A percentile compares a stretch with the other conserved stretches of the same genome.
Evolutionary conservation across 768 basidiomycete species (phyloP).

Genomic region (Hebeloma cylindrosporum): DNA sequence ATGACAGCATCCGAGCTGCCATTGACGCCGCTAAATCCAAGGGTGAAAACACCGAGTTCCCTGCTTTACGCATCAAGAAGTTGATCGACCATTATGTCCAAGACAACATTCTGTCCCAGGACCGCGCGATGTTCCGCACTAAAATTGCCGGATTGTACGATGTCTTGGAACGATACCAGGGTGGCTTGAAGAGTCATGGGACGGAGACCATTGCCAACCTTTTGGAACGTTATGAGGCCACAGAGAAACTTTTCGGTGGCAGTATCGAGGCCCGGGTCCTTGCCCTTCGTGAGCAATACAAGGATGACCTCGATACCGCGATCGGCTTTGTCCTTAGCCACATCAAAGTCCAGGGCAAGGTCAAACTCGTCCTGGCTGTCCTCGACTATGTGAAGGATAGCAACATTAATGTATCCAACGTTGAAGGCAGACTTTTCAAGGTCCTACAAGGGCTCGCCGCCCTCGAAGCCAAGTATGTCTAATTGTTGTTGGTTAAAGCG

Average conservation of each 20-base stretch:
- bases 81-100: conserved; percentile 82
- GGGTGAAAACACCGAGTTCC: conserved; percentile 81
- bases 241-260: conserved; percentile 91
- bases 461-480: conserved; percentile 81
- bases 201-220: conserved; percentile 73
- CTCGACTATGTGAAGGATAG: conserved; percentile 89
- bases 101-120: conserved; percentile 76
- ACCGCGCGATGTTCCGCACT: conserved; percentile 75
- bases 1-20: conserved; percentile 76
- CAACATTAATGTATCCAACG: conserved; percentile 70
- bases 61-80: conserved; percentile 82
- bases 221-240: conserved; percentile 76
- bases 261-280: conserved; percentile 93
- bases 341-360: conserved; percentile 92
- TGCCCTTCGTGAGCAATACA: conserved; percentile 86
- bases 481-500: neutral
- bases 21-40: conserved; percentile 79
- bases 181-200: conserved; percentile 87
- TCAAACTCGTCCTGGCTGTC: conserved; percentile 80
- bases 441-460: conserved; percentile 80
- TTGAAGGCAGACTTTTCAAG: conserved; percentile 72
- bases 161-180: conserved; percentile 74
- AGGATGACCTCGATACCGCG: conserved; percentile 89
- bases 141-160: conserved; percentile 71
- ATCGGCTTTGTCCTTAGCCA: conserved; percentile 88